phyloP scores from a whole-genome alignment of 306 rosid genomes.

The Quercus alba region DNA sequence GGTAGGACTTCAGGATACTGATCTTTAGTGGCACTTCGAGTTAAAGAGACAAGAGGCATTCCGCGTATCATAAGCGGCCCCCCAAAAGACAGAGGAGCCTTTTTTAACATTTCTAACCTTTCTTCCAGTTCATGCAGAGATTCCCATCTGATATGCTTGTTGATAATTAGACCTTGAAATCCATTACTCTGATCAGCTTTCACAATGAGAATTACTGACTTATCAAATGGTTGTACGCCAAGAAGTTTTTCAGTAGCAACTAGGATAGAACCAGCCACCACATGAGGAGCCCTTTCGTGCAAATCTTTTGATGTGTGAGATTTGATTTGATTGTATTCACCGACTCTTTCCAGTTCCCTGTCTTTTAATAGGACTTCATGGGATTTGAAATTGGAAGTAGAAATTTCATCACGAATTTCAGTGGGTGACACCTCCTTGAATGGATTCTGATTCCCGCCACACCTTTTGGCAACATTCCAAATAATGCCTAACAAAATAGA shows the following conservation, averaged over 20 bases:
- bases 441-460: constrained; percentile 22
- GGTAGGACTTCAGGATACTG: constrained; percentile 64
- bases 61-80: constrained; percentile 63
- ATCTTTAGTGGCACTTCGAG: constrained; percentile 28
- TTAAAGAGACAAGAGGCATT: constrained; percentile 64
- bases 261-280: constrained; percentile 60
- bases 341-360: constrained; percentile 28
- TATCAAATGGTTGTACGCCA: constrained; percentile 58
- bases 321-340: constrained; percentile 30
- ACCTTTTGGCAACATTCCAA: constrained; percentile 39
- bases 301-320: constrained; percentile 27
- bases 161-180: constrained; percentile 78
- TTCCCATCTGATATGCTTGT: constrained; percentile 70
- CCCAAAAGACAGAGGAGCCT: constrained; percentile 67
- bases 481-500: constrained; percentile 44
- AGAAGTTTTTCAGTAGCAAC: constrained; percentile 66
- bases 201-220: constrained; percentile 70
- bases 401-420: constrained; percentile 28
- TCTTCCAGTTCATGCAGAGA: constrained; percentile 50
- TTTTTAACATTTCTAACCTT: constrained; percentile 41
- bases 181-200: constrained; percentile 62
- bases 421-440: constrained; percentile 29
- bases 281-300: constrained; percentile 34
- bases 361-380: constrained; percentile 41
- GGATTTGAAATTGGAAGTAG: constrained; percentile 18